Percentiles rank a stretch among this genome's conserved stretches.
Conservation (phyloP, 768 basidiomycete species). For the Termitomyces sp. region DNA sequence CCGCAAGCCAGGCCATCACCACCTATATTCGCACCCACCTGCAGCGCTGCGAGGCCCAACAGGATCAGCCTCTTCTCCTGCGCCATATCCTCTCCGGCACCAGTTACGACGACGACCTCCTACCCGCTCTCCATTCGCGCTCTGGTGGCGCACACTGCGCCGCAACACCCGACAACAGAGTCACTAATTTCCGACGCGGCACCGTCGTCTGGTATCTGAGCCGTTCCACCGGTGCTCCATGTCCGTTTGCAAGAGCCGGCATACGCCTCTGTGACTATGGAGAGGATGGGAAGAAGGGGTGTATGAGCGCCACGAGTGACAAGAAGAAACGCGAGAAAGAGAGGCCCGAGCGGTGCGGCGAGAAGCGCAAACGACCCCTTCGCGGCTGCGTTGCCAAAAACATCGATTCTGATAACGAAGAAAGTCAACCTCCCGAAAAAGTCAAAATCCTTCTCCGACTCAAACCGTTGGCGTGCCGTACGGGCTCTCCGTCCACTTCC, state of each 20-base stretch:
- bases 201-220: conserved; percentile 81
- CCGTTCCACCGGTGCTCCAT: conserved; percentile 67
- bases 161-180: conserved; percentile 33
- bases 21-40: conserved; percentile 77
- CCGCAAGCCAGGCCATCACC: conserved; percentile 77
- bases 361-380: conserved; percentile 40
- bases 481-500: conserved; percentile 14
- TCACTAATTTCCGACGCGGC: conserved; percentile 73
- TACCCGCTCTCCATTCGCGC: conserved; percentile 64
- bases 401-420: conserved; percentile 30
- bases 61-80: conserved; percentile 70
- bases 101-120: conserved; percentile 64
- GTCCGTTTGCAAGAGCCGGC: conserved; percentile 71
- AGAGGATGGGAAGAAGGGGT: conserved; percentile 38
- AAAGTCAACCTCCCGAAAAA: conserved; percentile 48
- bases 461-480: conserved; percentile 35
- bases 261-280: conserved; percentile 66
- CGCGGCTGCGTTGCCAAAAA: conserved; percentile 28
- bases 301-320: conserved; percentile 13
- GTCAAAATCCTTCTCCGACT: conserved; percentile 68
- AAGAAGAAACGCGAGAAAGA: conserved; percentile 23
- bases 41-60: conserved; percentile 62
- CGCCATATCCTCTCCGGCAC: conserved; percentile 72
- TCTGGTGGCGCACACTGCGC: conserved; percentile 58
- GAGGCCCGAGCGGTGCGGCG: conserved; percentile 26